Evolutionary conservation across 2,329 filamentous ascomycete species (phyloP), one percentile per base, ranked within the genome.

Genomic region (Xylaria sp.): DNA sequence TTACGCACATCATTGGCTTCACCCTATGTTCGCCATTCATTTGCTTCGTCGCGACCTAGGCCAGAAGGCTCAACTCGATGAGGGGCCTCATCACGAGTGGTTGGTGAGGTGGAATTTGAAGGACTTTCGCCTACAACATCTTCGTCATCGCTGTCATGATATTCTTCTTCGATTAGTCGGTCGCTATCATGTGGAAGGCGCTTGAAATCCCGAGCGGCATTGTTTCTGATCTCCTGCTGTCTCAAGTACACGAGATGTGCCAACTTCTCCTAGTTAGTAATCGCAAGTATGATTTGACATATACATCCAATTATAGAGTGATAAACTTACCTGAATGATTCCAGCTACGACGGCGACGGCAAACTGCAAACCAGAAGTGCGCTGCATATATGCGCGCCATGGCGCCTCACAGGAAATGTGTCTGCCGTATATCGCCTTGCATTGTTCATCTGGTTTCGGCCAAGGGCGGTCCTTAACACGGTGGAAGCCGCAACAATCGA

Each of bases 401-500:
- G 83, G 82, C 0, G 65, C 82, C 9, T 84, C 75, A 64, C 90
- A 93, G 0, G 84, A 77, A 14, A 65, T 74, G 0, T 75, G 77
- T 34, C 87, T 81, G 0, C 81, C 81, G 70, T 83, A 88, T 4
- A 82, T 78, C 54, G 81, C 76, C 4, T 79, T 71, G 74, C 89
- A 91, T 24, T 58, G 19, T 30, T 3, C 68, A 45, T 59, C 60
- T 30, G 56, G 68, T 0, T 9, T 69, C 0, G 91, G 91, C 81
- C 85, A 92, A 0, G 86, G 85, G 71, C 85, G 86, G 74, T 93
- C 90, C 34, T 76, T 78, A 32, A 87, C 75, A 4, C 82, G 84
- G 64, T 83, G 83, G 39, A 92, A 81, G 0, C 91, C 91, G 72
- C 91, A 93, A 80, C 91, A 93, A 7, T 85, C 76, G 36, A 92